phyloP scores from a whole-genome alignment of 1,284 basidiomycete genomes.

The Ustilago vetiveriae region DNA sequence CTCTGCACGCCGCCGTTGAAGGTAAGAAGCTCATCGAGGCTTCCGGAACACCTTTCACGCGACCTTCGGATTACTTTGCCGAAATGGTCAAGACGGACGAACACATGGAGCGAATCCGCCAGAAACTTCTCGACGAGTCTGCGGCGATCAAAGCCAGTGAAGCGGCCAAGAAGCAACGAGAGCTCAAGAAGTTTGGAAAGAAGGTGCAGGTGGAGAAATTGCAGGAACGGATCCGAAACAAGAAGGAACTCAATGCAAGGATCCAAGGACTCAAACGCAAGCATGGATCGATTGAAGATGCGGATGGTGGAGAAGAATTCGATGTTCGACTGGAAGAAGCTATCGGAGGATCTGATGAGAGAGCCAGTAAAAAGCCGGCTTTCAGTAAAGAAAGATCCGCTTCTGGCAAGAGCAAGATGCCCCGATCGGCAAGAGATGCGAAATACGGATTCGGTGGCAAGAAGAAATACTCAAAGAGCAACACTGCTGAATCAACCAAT shows the following conservation, averaged over 20 bases:
- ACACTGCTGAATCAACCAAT: conserved; percentile 62
- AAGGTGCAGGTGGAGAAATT: conserved; percentile 90
- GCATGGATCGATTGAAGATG: conserved; percentile 59
- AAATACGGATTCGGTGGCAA: conserved; percentile 65
- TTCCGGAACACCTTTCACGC: conserved; percentile 81
- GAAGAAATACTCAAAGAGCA: conserved; percentile 60
- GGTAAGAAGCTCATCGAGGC: conserved; percentile 82
- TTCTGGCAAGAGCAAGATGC: conserved; percentile 56
- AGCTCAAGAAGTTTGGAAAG: conserved; percentile 98
- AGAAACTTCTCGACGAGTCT: conserved; percentile 86
- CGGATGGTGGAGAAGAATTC: conserved; percentile 73
- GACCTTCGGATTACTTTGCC: conserved; percentile 95
- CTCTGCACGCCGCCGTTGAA: conserved; percentile 80
- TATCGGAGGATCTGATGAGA: conserved; percentile 49
- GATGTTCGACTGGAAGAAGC: conserved; percentile 76
- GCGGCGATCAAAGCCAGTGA: conserved; percentile 90
- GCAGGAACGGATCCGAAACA: conserved; percentile 77
- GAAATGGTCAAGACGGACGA: conserved; percentile 99
- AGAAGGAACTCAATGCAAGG: conserved; percentile 80
- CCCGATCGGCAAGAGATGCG: conserved; percentile 52
- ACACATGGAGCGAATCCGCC: conserved; percentile 96
- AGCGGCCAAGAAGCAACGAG: conserved; percentile 87
- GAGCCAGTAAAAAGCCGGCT: conserved; percentile 6
- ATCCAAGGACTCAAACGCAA: conserved; percentile 73
- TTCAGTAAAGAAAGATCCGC: conserved; percentile 6